Evolutionary conservation across 768 basidiomycete species (phyloP).

Genomic region (Hirschioporus abietinus): DNA sequence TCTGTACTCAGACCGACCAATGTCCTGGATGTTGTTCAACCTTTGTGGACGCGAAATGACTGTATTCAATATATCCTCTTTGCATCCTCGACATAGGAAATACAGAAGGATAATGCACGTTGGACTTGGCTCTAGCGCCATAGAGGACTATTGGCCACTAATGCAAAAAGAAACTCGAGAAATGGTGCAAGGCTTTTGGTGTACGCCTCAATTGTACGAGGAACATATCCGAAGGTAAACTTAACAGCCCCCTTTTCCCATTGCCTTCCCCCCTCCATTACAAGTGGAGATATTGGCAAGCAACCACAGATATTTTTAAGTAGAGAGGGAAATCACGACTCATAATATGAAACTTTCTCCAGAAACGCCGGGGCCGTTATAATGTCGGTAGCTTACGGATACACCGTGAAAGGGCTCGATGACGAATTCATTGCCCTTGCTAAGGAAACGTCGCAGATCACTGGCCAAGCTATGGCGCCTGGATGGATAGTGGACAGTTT

Average conservation of each 20-base stretch:
- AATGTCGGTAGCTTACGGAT: slow-evolving; percentile 37
- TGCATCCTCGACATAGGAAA: slow-evolving; percentile 30
- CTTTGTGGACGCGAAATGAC: slow-evolving; percentile 36
- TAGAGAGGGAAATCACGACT: not conserved
- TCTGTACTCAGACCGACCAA: slow-evolving; percentile 49
- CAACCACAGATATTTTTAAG: too few species aligned
- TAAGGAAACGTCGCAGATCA: slow-evolving; percentile 26
- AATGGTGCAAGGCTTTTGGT: slow-evolving; percentile 29
- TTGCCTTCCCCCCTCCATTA: not conserved
- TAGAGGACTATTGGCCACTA: slow-evolving; percentile 29
- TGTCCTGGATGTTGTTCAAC: slow-evolving; percentile 35
- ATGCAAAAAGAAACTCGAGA: slow-evolving; percentile 31
- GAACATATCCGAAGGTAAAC: slow-evolving; percentile 35
- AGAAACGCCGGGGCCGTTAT: slow-evolving; percentile 32
- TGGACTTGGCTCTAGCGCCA: slow-evolving; percentile 30
- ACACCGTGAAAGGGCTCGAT: slow-evolving; percentile 28
- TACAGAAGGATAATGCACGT: slow-evolving; percentile 38
- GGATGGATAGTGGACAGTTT: slow-evolving; percentile 37
- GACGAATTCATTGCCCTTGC: slow-evolving; percentile 29
- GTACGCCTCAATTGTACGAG: slow-evolving; percentile 27
- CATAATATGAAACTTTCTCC: slow-evolving; percentile 1
- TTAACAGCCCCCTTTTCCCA: not conserved
- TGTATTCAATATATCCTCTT: slow-evolving; percentile 40
- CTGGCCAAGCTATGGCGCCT: slow-evolving; percentile 22
- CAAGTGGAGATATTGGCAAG: too few species aligned